Evolutionary conservation across 2,329 filamentous ascomycete species (phyloP), one percentile per base, ranked within the genome.

Genomic region (Trichoderma guizhouense): DNA sequence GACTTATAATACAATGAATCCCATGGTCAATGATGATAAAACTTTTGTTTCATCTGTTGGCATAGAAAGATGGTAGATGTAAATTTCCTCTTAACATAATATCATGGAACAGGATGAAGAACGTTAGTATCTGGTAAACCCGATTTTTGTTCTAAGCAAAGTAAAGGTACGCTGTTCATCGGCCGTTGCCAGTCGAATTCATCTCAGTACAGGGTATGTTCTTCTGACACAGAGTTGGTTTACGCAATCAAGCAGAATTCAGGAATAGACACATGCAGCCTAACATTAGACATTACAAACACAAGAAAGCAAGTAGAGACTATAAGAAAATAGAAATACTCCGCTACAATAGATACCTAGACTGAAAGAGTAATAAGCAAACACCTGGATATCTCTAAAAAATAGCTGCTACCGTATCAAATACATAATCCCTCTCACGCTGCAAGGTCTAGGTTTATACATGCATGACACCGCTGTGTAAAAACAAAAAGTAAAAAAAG

Each of bases 371-470:
- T n/a, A 62, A 69, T 36, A 62, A 69, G 47, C 53, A 68, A 68
- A 68, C 65, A 68, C 53, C 55, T 69, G 66, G 66, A 69, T 69
- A 69, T 69, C 66, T 39, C 36, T 47, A 21, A 26, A 32, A 32
- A 69, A 61, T 43, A 43, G 39, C 66, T 62, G 39, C 57, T 69
- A 62, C 28, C 57, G 26, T 68, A 68, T 68, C 36, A 61, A 69
- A 53, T 69, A 69, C 66, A 69, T 62, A 30, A 43, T 62, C 36
- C 66, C 39, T 34, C 39, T 67, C 32, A 62, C 66, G 21, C 57
- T 51, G 66, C 34, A 62, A 28, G 57, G 57, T 69, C 57, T 69
- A 69, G 28, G 28, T 69, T 69, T 69, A 69, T 69, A 69, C 47
- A 55, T 62, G 28, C 57, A 62, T 32, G 66, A 53, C 57, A 53